Base-by-base conservation (phyloP, 2,329 filamentous ascomycete species). In the Alternaria postmessia region DNA sequence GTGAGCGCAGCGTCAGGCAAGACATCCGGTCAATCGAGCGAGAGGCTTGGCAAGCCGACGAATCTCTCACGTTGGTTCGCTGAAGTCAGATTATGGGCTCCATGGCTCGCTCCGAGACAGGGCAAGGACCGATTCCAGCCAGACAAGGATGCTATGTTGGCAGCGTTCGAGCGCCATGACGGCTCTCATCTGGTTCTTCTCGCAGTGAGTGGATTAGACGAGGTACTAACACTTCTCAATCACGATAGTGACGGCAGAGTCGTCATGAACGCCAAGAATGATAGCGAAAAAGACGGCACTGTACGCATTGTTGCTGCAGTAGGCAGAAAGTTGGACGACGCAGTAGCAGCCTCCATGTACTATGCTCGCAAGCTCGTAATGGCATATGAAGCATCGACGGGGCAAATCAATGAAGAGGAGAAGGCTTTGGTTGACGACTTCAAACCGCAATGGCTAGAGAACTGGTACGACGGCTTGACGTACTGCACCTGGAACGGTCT, bases 401-500 rank as follows among this genome's bases (percentile, higher is more conserved):
- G 82, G 56, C 76, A 86, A 67, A 71, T 80, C 58, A 79, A 81
- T 20, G 77, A 79, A 28, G 83, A 88, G 60, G 74, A 85, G 26
- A 77, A 82, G 57, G 77, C 79, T 0, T 68, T 86, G 7, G 78
- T 78, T 16, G 79, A 82, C 12, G 84, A 84, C 5, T 79, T 89
- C 34, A 83, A 84, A 54, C 80, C 84, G 6, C 78, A 88, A 73
- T 97, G 93, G 93, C 81, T 92, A 49, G 88, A 95, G 64, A 88
- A 91, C 60, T 97, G 94, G 93, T 94, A 94, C 73, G 95, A 98
- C 76, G 93, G 93, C 0, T 82, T 99, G 38, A 92, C 93, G 0
- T 99, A 95, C 75, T 99, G 95, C 76, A 99, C 95, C 0, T 99
- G 95, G 95, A 99, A 98, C 73, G 91, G 89, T 0, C 83, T 99